Conservation (phyloP, 1,284 basidiomycete species). For the Cryptococcus sp. region DNA sequence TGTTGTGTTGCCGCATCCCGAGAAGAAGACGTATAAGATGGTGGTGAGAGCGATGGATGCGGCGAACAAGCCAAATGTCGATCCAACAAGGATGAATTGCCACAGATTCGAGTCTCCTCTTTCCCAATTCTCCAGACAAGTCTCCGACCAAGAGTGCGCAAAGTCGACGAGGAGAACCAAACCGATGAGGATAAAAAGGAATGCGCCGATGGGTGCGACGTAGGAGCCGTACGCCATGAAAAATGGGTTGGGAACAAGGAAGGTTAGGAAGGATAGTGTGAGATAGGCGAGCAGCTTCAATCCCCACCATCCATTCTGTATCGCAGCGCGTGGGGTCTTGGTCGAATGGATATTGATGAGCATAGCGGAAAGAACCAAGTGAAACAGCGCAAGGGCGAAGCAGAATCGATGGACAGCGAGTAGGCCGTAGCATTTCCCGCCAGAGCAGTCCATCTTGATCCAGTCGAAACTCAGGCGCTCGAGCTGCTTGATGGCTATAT, state of each 20-base stretch:
- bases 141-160: slow-evolving; percentile 97
- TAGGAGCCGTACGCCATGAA: slow-evolving; percentile 76
- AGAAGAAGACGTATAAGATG: slow-evolving; percentile 88
- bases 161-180: slow-evolving; percentile 97
- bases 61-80: slow-evolving; percentile 83
- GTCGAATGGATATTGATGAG: slow-evolving; percentile 87
- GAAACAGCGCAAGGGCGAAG: slow-evolving; percentile 87
- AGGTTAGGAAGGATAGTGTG: slow-evolving; percentile 83
- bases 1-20: slow-evolving; percentile 75
- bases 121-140: slow-evolving; percentile 93
- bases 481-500: slow-evolving; percentile 77
- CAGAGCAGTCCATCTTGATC: slow-evolving; percentile 94
- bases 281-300: slow-evolving; percentile 87
- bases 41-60: slow-evolving; percentile 77
- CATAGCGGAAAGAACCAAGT: slow-evolving; percentile 69
- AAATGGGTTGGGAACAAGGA: slow-evolving; percentile 55
- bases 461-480: slow-evolving; percentile 93
- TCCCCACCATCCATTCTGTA: slow-evolving; percentile 99
- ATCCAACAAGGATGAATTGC: slow-evolving; percentile 93
- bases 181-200: slow-evolving; percentile 89
- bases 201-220: slow-evolving; percentile 81
- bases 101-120: slow-evolving; percentile 78
- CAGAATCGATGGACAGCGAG: slow-evolving; percentile 97
- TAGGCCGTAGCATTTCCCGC: slow-evolving; percentile 91
- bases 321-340: slow-evolving; percentile 79